A percentile compares a stretch with the other conserved stretches of the same genome.
These are phyloP conservation scores for Aschersonia sp. DNA, from an alignment of 2,329 filamentous ascomycete genomes.

Conservation along the genomic window DNA sequence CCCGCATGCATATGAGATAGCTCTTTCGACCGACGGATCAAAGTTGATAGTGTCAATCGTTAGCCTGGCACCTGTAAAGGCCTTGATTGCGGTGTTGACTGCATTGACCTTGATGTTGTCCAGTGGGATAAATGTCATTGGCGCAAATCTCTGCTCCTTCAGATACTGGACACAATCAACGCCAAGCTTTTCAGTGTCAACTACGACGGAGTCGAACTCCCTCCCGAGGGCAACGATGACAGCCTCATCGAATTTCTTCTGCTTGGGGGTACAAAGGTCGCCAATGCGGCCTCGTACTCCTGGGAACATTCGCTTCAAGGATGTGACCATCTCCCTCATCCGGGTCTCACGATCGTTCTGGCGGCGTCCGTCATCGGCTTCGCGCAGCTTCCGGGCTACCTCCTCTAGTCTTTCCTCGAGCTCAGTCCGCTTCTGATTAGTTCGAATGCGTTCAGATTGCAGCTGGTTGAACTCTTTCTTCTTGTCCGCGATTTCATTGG, in stretches of 20 bases:
- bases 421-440: conserved; percentile 71
- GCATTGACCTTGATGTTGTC: conserved; percentile 95
- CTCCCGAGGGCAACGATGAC: conserved; percentile 84
- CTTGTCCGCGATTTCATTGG: conserved; percentile 67
- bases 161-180: conserved; percentile 90
- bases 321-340: conserved; percentile 69
- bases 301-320: conserved; percentile 79
- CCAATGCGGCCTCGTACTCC: conserved; percentile 84
- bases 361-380: conserved; percentile 72
- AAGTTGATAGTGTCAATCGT: conserved; percentile 96
- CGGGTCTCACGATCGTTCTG: conserved; percentile 71
- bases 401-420: conserved; percentile 84
- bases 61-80: conserved; percentile 69
- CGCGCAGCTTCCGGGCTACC: conserved; percentile 63
- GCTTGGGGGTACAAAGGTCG: conserved; percentile 87
- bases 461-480: conserved; percentile 83
- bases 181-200: conserved; percentile 88
- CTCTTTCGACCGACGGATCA: conserved; percentile 73
- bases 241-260: conserved; percentile 91
- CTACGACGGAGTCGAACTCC: conserved; percentile 87
- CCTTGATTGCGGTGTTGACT: conserved; percentile 80
- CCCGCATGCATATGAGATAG: conserved; percentile 88
- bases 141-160: conserved; percentile 73
- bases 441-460: conserved; percentile 68
- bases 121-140: conserved; percentile 88